A percentile compares a stretch with the other conserved stretches of the same genome.
Evolutionary conservation across 495 filamentous ascomycete species (phyloP).

Genomic region (Astrothelium subdiscretum): DNA sequence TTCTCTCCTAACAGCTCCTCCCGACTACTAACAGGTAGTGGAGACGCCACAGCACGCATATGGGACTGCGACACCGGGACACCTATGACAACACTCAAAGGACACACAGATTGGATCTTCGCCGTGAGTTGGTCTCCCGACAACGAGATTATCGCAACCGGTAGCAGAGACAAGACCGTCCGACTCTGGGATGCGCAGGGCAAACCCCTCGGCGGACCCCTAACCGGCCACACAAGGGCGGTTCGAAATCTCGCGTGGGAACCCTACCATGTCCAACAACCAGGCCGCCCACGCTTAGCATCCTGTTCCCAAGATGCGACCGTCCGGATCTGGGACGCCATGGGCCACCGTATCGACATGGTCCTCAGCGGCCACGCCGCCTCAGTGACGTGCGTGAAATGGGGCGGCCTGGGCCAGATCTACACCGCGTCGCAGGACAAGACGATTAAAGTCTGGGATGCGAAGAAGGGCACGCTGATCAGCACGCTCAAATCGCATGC

Average conservation of each 20-base stretch:
- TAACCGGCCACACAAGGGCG: constrained; percentile 90
- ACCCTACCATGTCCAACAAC: constrained; percentile 74
- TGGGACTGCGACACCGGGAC: constrained; percentile 96
- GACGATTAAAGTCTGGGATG: constrained; percentile 85
- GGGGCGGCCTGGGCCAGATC: constrained; percentile 82
- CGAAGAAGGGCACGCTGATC: constrained; percentile 61
- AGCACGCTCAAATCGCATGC: constrained; percentile 74
- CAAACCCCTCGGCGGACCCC: constrained; percentile 55
- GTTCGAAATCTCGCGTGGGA: constrained; percentile 85
- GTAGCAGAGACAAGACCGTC: constrained; percentile 86
- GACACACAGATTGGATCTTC: constrained; percentile 89
- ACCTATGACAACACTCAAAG: constrained; percentile 77
- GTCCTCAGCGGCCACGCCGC: constrained; percentile 80
- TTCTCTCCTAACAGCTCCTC: constrained; percentile 78
- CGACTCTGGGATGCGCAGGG: constrained; percentile 86
- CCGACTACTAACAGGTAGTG: constrained; percentile 77
- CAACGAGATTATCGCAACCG: constrained; percentile 71
- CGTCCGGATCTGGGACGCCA: constrained; percentile 76
- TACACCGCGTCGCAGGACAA: constrained; percentile 90
- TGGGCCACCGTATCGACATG: constrained; percentile 63
- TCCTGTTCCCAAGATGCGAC: constrained; percentile 88
- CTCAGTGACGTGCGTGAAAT: constrained; percentile 80
- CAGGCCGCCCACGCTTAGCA: constrained; percentile 65
- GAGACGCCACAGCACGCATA: constrained; percentile 83
- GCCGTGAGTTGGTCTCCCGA: constrained; percentile 80